Conservation (phyloP, 1,139 yeast genomes). For the Suhomyces panamericanus region DNA sequence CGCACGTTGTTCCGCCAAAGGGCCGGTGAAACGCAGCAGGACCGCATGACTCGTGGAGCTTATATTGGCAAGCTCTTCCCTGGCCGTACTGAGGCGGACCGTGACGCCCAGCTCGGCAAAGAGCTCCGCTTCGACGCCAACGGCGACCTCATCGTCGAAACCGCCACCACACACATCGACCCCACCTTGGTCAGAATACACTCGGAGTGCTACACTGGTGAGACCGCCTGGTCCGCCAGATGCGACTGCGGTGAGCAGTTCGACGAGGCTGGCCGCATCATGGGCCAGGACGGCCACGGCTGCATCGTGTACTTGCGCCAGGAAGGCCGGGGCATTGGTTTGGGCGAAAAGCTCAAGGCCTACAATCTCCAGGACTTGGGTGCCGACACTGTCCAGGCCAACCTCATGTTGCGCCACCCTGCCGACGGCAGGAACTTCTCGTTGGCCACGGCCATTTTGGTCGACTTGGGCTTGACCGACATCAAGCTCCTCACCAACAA, state of each 20-base stretch:
- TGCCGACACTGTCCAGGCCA: slow-evolving; percentile 97
- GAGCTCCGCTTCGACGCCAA: slow-evolving; percentile 46
- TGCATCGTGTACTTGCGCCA: slow-evolving; percentile 95
- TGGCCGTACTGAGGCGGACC: slow-evolving; percentile 72
- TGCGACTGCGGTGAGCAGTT: slow-evolving; percentile 99
- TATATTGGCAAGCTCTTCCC: slow-evolving; percentile 87
- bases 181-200: slow-evolving; percentile 74
- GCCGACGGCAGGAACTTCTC: slow-evolving; percentile 95
- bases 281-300: slow-evolving; percentile 86
- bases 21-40: slow-evolving; percentile 78
- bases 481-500: slow-evolving; percentile 87
- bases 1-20: slow-evolving; percentile 63
- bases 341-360: slow-evolving; percentile 95
- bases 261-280: slow-evolving; percentile 92
- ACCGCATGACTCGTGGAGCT: slow-evolving; percentile 96
- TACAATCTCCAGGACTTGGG: slow-evolving; percentile 96
- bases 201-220: slow-evolving; percentile 98
- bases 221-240: slow-evolving; percentile 98
- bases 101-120: slow-evolving; percentile 47
- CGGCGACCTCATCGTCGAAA: slow-evolving; percentile 52
- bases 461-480: slow-evolving; percentile 74
- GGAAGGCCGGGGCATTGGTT: slow-evolving; percentile 97
- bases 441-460: slow-evolving; percentile 86
- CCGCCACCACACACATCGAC: slow-evolving; percentile 40
- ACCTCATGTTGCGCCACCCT: slow-evolving; percentile 87